Evolutionary conservation across 1,284 basidiomycete genomes (phyloP).

Genomic region (Cryptococcus sp.): DNA sequence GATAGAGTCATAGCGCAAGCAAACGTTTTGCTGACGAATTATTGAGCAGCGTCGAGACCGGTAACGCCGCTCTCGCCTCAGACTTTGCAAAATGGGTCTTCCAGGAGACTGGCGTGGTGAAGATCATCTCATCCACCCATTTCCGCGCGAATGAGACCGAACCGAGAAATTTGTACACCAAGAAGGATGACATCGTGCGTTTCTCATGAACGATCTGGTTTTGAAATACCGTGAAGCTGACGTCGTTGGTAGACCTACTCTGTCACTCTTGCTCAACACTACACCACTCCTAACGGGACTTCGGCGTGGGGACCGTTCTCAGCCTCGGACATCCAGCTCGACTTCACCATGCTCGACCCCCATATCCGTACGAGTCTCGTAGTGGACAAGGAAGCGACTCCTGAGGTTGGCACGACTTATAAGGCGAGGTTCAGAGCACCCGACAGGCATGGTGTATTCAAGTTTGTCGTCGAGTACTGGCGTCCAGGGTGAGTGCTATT

Average conservation of each 20-base stretch:
- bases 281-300: slow-evolving; percentile 32
- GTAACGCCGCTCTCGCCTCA: slow-evolving; percentile 71
- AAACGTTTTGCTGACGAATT: not conserved
- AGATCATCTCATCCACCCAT: slow-evolving; percentile 75
- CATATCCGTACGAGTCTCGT: slow-evolving; percentile 76
- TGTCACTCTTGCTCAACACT: slow-evolving; percentile 57
- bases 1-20: not conserved
- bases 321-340: slow-evolving; percentile 78
- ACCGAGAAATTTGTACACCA: slow-evolving; percentile 70
- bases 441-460: slow-evolving; percentile 97
- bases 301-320: slow-evolving; percentile 70
- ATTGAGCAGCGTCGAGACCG: slow-evolving; percentile 58
- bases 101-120: slow-evolving; percentile 79
- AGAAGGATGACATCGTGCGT: slow-evolving; percentile 79
- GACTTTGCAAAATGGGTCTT: slow-evolving; percentile 88
- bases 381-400: slow-evolving; percentile 50
- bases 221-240: not conserved
- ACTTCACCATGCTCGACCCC: slow-evolving; percentile 98
- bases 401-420: slow-evolving; percentile 59
- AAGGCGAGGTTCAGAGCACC: slow-evolving; percentile 79
- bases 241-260: slow-evolving; percentile 62
- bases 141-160: slow-evolving; percentile 65
- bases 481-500: slow-evolving; percentile 68
- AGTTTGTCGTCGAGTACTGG: slow-evolving; percentile 86
- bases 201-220: no score